A percentile compares a stretch with the other conserved stretches of the same genome.
These are phyloP conservation scores for Dipteronia dyeriana DNA, from an alignment of 345 rosid species.

Conservation along the genomic window DNA sequence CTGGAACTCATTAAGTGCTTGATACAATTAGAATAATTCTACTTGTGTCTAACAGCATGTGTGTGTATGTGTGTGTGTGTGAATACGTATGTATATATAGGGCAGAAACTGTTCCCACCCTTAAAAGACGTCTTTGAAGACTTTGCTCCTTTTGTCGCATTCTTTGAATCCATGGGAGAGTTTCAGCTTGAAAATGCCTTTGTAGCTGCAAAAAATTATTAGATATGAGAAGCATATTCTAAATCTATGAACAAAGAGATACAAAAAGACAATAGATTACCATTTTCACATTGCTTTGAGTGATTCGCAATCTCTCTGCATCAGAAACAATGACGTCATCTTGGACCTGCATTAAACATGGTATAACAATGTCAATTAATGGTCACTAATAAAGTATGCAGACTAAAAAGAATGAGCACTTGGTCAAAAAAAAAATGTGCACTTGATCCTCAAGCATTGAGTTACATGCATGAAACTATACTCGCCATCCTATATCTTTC, in stretches of 20 bases:
- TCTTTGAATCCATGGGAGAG: conserved; percentile 86
- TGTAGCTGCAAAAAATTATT: conserved; percentile 65
- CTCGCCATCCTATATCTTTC: conserved; percentile 1
- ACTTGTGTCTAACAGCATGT: no score
- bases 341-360: conserved; percentile 56
- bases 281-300: conserved; percentile 92
- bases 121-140: conserved; percentile 90
- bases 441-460: not conserved
- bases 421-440: not conserved
- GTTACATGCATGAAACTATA: not conserved
- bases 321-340: conserved; percentile 80
- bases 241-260: conserved; percentile 6
- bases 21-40: not conserved
- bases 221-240: conserved; percentile 23
- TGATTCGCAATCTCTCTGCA: conserved; percentile 83
- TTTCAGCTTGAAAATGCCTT: conserved; percentile 95
- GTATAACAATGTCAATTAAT: conserved; percentile 5
- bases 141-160: conserved; percentile 91
- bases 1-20: not conserved
- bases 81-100: not conserved
- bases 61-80: no score
- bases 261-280: conserved; percentile 33
- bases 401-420: not conserved
- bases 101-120: conserved; percentile 47
- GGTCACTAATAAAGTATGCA: not conserved